Evolutionary conservation across 2,329 filamentous ascomycete genomes (phyloP), one percentile per base, ranked within the genome.

Genomic region (Nemania diffusa): DNA sequence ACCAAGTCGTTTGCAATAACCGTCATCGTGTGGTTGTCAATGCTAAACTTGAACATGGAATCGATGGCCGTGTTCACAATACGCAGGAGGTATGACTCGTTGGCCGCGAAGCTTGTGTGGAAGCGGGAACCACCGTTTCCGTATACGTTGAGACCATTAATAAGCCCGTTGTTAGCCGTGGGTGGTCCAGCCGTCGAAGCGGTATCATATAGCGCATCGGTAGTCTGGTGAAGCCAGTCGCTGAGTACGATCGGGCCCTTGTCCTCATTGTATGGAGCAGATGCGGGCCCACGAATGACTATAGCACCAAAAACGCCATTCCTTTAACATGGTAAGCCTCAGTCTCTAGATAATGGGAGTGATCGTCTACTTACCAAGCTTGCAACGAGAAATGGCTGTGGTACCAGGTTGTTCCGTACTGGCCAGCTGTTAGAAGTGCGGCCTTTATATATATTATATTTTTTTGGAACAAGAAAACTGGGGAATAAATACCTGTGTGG

Each of bases 1-100:
- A 90, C 85, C 3, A 90, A 77, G 66, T 90, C 89, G n/a, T 77
- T 79, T 0, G 83, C 81, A 44, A 91, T 87, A 40, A 91, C 87
- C 0, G 80, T 84, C 71, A 91, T 75, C 0, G 74, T 82, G 74
- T 91, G 88, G 57, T 84, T 83, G 74, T 88, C 85, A 65, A 88
- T 85, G 37, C 79, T 80, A 71, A 87, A 87, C 67, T 81, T 81
- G 74, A 81, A 82, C 69, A 80, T 78, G 0, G 78, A 80, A 42
- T 84, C 82, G 20, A 81, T 74, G 32, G 81, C 81, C 1, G 75
- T 79, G 71, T 86, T 86, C 63, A 87, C 78, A 3, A 87, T 73
- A 5, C 85, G 78, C 42, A 87, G 67, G 26, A 82, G 80, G 67
- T 86, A 84, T 1, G 79, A 81, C n/a, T n/a, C n/a, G n/a, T 22